Evolutionary conservation across 805 yeast genomes (phyloP).

Genomic region (Grigorovia jiainica): DNA sequence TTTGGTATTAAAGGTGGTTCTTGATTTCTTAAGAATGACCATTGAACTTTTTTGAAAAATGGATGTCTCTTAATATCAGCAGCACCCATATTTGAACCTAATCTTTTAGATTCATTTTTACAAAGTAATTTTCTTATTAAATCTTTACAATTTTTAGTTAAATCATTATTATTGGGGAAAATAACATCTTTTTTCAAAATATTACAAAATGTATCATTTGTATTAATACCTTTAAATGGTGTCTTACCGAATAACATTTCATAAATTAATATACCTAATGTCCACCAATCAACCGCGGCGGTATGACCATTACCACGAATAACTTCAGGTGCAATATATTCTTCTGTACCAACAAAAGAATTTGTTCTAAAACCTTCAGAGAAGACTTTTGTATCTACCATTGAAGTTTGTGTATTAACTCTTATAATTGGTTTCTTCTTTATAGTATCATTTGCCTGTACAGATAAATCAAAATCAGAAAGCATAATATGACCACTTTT

Average conservation of each 20-base stretch:
- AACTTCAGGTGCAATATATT: constrained; percentile 97
- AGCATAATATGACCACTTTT: constrained; percentile 98
- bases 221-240: constrained; percentile 86
- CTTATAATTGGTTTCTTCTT: constrained; percentile 22
- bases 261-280: constrained; percentile 85
- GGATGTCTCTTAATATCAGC: constrained; percentile 87
- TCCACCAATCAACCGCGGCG: constrained; percentile 99
- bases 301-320: constrained; percentile 96
- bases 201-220: constrained; percentile 85
- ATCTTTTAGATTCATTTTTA: constrained; percentile 79
- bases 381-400: constrained; percentile 83
- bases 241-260: constrained; percentile 95
- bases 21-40: constrained; percentile 90
- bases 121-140: constrained; percentile 71
- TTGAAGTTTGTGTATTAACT: constrained; percentile 4
- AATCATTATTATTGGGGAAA: constrained; percentile 58
- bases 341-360: constrained; percentile 98
- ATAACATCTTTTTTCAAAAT: constrained; percentile 75
- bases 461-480: constrained; percentile 90
- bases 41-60: constrained; percentile 82
- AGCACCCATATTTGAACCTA: constrained; percentile 92
- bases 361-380: constrained; percentile 95
- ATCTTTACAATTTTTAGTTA: constrained; percentile 68
- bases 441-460: constrained; percentile 71
- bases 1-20: constrained; percentile 95